These are phyloP conservation scores for Helotiales sp. DNA, from an alignment of 2,329 filamentous ascomycete species.

Conservation along the genomic window DNA sequence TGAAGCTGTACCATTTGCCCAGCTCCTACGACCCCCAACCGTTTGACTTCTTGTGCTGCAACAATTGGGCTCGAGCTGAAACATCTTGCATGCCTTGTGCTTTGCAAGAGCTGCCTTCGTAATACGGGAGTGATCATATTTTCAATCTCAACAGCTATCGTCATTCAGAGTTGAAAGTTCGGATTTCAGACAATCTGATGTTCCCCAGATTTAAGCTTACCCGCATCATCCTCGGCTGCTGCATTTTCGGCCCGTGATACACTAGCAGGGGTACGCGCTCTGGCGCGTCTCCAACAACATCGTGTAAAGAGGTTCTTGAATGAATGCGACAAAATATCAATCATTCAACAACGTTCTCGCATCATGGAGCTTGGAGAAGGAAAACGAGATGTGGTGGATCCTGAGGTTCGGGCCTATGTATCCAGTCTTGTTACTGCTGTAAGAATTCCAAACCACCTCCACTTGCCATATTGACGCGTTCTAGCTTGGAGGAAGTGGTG, in stretches of 20 bases:
- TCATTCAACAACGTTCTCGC: background rate
- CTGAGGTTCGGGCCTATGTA: conserved; percentile 89
- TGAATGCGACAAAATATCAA: background rate
- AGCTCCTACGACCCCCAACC: conserved; percentile 86
- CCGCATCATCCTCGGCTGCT: conserved; percentile 19
- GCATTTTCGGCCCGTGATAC: background rate
- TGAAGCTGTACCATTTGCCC: conserved; percentile 78
- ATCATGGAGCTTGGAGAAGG: conserved; percentile 57
- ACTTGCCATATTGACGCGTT: conserved; percentile 22
- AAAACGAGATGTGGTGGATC: conserved; percentile 70
- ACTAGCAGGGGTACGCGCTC: conserved; percentile 20
- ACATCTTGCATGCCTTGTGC: conserved; percentile 39
- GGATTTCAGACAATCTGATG: background rate
- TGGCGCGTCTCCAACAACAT: conserved; percentile 10
- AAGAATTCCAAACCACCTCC: conserved; percentile 18
- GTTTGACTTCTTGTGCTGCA: conserved; percentile 73
- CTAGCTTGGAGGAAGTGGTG: conserved; percentile 81
- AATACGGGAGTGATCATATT: conserved; percentile 33
- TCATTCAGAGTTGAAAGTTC: background rate
- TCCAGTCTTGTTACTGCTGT: conserved; percentile 89
- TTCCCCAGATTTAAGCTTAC: conserved; percentile 17
- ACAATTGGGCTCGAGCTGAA: conserved; percentile 70
- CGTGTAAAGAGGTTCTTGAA: conserved; percentile 2
- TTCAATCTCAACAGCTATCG: too few relatives aligned
- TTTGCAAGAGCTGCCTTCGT: conserved; percentile 26